phyloP scores from a whole-genome alignment of 2,329 filamentous ascomycete species.

The Reticulascus tulasneorum region DNA sequence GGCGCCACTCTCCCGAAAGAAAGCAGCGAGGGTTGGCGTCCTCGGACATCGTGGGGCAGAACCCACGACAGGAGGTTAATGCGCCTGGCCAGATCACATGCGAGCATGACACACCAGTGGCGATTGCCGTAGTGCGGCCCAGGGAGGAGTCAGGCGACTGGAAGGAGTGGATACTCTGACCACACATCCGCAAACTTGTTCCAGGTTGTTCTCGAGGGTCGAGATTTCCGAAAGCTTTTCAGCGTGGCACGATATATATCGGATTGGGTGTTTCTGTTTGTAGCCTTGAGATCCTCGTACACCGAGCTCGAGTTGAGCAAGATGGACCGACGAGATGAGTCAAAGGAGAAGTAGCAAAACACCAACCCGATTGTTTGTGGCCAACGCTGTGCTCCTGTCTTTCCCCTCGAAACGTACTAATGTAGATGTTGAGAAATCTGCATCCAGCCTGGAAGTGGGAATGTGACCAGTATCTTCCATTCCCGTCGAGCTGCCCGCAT shows the following conservation, averaged over 20 bases:
- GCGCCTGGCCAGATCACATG: slow-evolving; percentile 53
- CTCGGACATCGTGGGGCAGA: slow-evolving; percentile 34
- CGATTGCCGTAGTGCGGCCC: slow-evolving; percentile 36
- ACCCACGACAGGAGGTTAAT: slow-evolving; percentile 48
- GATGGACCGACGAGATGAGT: slow-evolving; percentile 7
- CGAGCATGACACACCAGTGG: slow-evolving; percentile 40
- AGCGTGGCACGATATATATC: slow-evolving; percentile 33
- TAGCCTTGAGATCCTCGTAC: slow-evolving; percentile 35
- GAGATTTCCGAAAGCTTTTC: slow-evolving; percentile 41
- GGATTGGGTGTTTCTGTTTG: slow-evolving; percentile 40
- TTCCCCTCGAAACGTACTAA: slow-evolving; percentile 18
- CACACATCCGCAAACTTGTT: slow-evolving; percentile 2
- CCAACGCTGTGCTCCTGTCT: slow-evolving; percentile 43
- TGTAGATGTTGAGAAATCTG: slow-evolving; percentile 15
- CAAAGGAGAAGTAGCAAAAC: slow-evolving; percentile 6
- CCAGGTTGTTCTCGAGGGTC: slow-evolving; percentile 20
- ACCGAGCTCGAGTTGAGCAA: no score
- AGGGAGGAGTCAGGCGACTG: slow-evolving; percentile 31
- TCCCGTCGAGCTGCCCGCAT: slow-evolving; percentile 23
- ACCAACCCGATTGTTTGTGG: slow-evolving; percentile 43
- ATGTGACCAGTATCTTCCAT: slow-evolving; percentile 17
- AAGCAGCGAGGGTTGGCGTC: slow-evolving; percentile 43
- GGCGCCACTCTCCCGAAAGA: slow-evolving; percentile 22
- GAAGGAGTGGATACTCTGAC: slow-evolving; percentile 10
- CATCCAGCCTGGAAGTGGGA: slow-evolving; percentile 6